phyloP scores from a whole-genome alignment of 441 rosid species.

The Theobroma grandiflorum region DNA sequence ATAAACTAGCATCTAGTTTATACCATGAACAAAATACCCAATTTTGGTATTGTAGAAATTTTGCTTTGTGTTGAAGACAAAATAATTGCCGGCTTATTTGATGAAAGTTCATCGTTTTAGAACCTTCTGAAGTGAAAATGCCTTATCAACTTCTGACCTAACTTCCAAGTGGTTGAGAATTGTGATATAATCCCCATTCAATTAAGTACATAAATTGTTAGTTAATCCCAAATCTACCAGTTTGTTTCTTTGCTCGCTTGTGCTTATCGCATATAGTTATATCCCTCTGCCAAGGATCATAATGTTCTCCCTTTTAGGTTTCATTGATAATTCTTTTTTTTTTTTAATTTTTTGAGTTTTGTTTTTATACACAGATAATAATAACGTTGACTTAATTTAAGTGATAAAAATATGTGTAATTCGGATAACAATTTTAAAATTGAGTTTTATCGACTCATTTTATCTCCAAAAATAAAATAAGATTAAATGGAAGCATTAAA shows the following conservation, averaged over 20 bases:
- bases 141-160: conserved; percentile 16
- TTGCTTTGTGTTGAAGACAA: conserved; percentile 1
- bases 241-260: neutral
- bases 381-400: no score
- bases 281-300: neutral
- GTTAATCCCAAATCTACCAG: neutral
- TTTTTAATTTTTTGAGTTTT: no score
- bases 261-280: neutral
- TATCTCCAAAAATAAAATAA: no score
- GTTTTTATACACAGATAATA: no score
- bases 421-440: no score
- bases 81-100: neutral
- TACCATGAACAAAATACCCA: neutral
- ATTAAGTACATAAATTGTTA: neutral
- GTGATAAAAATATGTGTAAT: no score
- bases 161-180: neutral
- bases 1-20: neutral
- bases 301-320: no score
- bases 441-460: no score
- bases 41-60: neutral
- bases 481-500: no score
- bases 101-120: neutral
- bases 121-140: neutral
- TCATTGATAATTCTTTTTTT: no score
- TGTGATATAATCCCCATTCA: neutral